Evolutionary conservation across 768 basidiomycete species (phyloP).

Genomic region (Lactarius sp.): DNA sequence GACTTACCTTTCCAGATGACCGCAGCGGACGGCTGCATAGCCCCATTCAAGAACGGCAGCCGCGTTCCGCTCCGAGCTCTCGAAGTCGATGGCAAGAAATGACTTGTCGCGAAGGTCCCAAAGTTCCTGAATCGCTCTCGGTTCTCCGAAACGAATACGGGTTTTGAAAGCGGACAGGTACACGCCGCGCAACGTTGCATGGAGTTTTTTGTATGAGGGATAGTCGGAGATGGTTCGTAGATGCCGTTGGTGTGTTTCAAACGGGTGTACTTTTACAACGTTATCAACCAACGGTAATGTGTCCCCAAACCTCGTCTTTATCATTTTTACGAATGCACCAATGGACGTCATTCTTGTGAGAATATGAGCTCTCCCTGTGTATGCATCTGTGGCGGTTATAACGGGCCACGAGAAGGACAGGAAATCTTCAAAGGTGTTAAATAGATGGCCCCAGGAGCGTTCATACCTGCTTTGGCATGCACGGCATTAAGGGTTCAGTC

Average conservation of each 20-base stretch:
- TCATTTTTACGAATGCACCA: conserved; percentile 77
- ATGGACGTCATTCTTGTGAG: conserved; percentile 71
- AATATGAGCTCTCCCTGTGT: conserved; percentile 70
- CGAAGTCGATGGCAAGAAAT: conserved; percentile 70
- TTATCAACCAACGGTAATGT: conserved; percentile 68
- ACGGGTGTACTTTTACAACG: conserved; percentile 61
- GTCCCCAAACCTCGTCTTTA: conserved; percentile 82
- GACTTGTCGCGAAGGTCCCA: conserved; percentile 71
- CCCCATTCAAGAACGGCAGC: conserved; percentile 73
- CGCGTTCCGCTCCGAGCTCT: conserved; percentile 68
- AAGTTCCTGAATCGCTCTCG: conserved; percentile 55
- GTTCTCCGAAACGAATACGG: conserved; percentile 63
- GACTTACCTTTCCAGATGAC: conserved; percentile 61
- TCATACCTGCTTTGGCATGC: conserved; percentile 53
- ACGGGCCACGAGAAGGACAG: conserved; percentile 80
- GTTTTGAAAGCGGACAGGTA: conserved; percentile 58
- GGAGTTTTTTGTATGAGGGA: conserved; percentile 60
- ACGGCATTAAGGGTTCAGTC: not conserved
- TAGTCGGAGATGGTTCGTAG: conserved; percentile 68
- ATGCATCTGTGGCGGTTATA: conserved; percentile 67
- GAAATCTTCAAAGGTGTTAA: conserved; percentile 75
- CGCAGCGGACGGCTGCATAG: conserved; percentile 73
- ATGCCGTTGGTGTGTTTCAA: conserved; percentile 63
- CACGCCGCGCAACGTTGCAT: conserved; percentile 66
- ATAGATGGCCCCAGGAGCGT: conserved; percentile 72